These are phyloP conservation scores for Komagataella pseudopastoris DNA, from an alignment of 805 yeast genomes.

Conservation along the genomic window DNA sequence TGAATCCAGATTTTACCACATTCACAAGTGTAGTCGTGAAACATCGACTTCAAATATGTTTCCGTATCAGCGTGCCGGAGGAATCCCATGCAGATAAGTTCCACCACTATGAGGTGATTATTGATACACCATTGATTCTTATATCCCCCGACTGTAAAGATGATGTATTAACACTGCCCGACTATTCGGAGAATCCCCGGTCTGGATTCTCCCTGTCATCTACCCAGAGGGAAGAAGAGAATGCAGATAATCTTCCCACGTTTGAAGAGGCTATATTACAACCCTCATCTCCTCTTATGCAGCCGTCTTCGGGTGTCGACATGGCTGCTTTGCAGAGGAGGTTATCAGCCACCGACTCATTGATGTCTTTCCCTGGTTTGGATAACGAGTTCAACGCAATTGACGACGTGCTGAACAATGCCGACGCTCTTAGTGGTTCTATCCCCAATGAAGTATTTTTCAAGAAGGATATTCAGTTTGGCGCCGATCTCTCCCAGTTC, in stretches of 20 bases:
- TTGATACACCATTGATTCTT: conserved; percentile 59
- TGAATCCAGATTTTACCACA: conserved; percentile 50
- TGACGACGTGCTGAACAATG: neutral
- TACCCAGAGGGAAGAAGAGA: conserved; percentile 13
- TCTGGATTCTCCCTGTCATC: neutral
- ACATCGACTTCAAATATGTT: conserved; percentile 59
- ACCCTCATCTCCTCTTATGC: conserved; percentile 31
- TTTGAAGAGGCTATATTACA: conserved; percentile 50
- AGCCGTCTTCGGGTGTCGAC: neutral
- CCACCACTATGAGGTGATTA: conserved; percentile 71
- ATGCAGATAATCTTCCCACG: conserved; percentile 31
- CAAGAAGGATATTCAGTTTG: neutral
- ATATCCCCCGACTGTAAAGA: conserved; percentile 26
- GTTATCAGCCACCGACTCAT: neutral
- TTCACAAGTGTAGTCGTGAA: conserved; percentile 47
- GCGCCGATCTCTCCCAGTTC: neutral
- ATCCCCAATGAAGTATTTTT: neutral
- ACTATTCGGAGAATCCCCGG: conserved; percentile 15
- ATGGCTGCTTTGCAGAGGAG: neutral
- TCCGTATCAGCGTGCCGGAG: conserved; percentile 54
- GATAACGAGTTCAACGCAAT: neutral
- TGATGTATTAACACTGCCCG: conserved; percentile 22
- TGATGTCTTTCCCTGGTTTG: neutral
- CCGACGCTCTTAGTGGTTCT: neutral
- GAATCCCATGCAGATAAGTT: conserved; percentile 25